A percentile compares a stretch with the other conserved stretches of the same genome.
These are phyloP conservation scores for Spathaspora sp. DNA, from an alignment of 805 yeast species.

Conservation along the genomic window DNA sequence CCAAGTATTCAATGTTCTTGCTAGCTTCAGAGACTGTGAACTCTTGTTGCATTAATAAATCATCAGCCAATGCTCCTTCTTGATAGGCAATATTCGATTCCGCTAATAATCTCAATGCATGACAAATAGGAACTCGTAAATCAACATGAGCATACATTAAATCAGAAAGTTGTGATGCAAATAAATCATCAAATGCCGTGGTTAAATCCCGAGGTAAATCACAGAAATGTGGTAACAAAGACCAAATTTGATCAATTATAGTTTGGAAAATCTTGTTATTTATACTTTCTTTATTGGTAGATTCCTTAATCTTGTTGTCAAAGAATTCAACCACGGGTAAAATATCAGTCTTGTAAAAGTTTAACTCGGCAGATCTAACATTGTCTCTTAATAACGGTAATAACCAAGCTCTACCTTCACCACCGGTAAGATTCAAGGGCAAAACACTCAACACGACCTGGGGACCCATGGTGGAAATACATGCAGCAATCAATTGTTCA, in stretches of 20 bases:
- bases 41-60: conserved; percentile 54
- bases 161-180: conserved; percentile 75
- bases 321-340: conserved; percentile 63
- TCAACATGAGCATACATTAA: conserved; percentile 71
- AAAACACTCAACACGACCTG: conserved; percentile 68
- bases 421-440: conserved; percentile 72
- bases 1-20: conserved; percentile 57
- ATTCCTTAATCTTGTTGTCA: conserved; percentile 40
- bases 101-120: conserved; percentile 71
- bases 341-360: conserved; percentile 58
- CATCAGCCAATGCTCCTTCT: conserved; percentile 54
- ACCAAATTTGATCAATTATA: conserved; percentile 88
- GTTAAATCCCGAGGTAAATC: conserved; percentile 77
- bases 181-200: conserved; percentile 62
- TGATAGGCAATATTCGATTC: conserved; percentile 68
- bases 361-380: conserved; percentile 65
- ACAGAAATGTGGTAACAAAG: conserved; percentile 83
- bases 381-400: conserved; percentile 88
- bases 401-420: conserved; percentile 93
- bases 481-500: conserved; percentile 76
- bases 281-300: conserved; percentile 53
- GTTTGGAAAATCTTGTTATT: conserved; percentile 80
- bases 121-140: conserved; percentile 78
- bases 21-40: conserved; percentile 57
- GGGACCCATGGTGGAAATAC: conserved; percentile 82